Evolutionary conservation across 164 flowering plant genomes (phyloP).

Genomic region (Cinnamomum chago): DNA sequence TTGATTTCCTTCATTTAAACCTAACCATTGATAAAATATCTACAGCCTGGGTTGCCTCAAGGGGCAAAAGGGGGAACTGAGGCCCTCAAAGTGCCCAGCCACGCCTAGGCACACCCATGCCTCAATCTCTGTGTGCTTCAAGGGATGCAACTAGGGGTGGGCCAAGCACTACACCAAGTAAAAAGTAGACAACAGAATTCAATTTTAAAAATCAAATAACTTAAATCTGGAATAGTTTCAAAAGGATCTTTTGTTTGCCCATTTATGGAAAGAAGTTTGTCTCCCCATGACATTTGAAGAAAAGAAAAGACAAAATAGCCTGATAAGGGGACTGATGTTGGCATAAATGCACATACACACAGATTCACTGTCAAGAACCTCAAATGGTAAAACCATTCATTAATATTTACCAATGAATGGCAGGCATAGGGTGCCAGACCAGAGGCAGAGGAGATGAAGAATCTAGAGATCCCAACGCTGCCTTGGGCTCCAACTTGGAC

Average conservation of each 20-base stretch:
- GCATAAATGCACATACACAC: neutral
- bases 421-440: slow-evolving; percentile 76
- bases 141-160: too few species aligned
- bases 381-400: neutral
- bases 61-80: too few species aligned
- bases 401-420: slow-evolving; percentile 79
- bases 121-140: too few species aligned
- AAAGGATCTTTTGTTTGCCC: slow-evolving; percentile 95
- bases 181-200: neutral
- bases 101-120: too few species aligned
- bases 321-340: too few species aligned
- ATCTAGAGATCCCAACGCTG: slow-evolving; percentile 39
- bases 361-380: neutral
- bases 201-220: neutral
- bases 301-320: neutral
- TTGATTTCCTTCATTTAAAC: too few species aligned
- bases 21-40: too few species aligned
- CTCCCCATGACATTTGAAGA: slow-evolving; percentile 83
- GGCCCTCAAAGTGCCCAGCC: too few species aligned
- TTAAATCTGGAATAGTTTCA: slow-evolving; percentile 74
- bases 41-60: too few species aligned
- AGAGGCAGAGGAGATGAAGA: slow-evolving; percentile 36
- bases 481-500: slow-evolving; percentile 75
- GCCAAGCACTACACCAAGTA: too few species aligned
- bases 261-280: slow-evolving; percentile 84